Conservation (phyloP, 257 asterid species). For the Solanum paucissectum region DNA sequence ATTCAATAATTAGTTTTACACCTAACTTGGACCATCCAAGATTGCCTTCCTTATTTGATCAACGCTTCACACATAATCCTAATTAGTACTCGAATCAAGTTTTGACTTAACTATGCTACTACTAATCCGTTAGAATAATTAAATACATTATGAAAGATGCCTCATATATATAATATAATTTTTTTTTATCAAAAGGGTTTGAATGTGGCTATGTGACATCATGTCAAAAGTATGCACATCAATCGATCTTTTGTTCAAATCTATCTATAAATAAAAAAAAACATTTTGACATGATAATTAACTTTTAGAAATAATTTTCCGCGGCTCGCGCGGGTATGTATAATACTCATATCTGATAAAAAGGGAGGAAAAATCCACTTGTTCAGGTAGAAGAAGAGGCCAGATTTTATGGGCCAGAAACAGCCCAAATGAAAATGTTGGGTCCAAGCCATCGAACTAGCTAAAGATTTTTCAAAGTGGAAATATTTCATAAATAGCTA, state of each 20-base stretch:
- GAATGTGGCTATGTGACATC: too few relatives aligned
- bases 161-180: too few relatives aligned
- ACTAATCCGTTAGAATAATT: too few relatives aligned
- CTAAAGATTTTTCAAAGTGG: background rate
- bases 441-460: background rate
- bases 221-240: background rate
- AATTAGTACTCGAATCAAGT: background rate
- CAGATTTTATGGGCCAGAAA: background rate
- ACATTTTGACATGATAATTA: too few relatives aligned
- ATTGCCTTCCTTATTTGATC: background rate
- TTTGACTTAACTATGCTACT: too few relatives aligned
- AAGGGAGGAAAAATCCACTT: background rate
- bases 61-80: background rate
- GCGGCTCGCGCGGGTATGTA: too few relatives aligned
- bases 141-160: too few relatives aligned
- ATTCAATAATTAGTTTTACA: background rate
- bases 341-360: background rate
- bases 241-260: too few relatives aligned
- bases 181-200: too few relatives aligned
- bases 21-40: background rate
- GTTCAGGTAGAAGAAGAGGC: background rate
- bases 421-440: background rate
- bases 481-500: too few relatives aligned
- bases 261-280: too few relatives aligned
- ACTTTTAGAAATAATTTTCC: too few relatives aligned